A percentile compares a stretch with the other conserved stretches of the same genome.
These are phyloP conservation scores for Colletotrichum coccodes DNA, from an alignment of 2,329 filamentous ascomycete genomes.

Conservation along the genomic window DNA sequence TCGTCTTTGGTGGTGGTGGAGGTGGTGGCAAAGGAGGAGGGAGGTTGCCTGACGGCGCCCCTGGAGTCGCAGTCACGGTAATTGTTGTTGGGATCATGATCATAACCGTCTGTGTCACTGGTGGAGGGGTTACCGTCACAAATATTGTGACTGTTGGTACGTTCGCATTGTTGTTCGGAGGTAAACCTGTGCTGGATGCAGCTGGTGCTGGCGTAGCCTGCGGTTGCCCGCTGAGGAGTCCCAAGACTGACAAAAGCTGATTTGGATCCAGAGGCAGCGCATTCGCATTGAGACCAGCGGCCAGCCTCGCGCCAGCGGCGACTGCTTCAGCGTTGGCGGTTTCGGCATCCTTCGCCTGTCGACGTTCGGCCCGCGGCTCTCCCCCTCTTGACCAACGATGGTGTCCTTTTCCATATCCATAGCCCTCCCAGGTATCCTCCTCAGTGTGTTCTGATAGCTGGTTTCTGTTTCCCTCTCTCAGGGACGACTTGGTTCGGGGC, in stretches of 20 bases:
- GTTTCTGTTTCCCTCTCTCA: background rate
- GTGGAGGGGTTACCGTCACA: slow-evolving; percentile 12
- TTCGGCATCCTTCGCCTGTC: background rate
- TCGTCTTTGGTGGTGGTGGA: background rate
- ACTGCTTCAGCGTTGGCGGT: slow-evolving; percentile 3
- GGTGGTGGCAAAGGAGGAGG: background rate
- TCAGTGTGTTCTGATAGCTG: background rate
- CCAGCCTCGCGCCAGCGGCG: background rate
- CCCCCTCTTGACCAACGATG: background rate
- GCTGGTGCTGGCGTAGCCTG: background rate
- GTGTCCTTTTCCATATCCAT: background rate
- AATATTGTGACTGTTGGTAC: slow-evolving; percentile 28
- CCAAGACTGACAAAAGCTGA: slow-evolving; percentile 22
- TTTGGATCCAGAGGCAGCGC: slow-evolving; percentile 21
- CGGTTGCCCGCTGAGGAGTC: background rate
- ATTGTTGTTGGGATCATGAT: slow-evolving; percentile 22
- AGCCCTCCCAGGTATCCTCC: background rate
- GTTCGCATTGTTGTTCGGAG: slow-evolving; percentile 28
- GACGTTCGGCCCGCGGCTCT: background rate
- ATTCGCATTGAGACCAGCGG: background rate
- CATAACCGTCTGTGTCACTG: slow-evolving; percentile 20
- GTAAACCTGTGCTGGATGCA: background rate
- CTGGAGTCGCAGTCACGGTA: slow-evolving; percentile 21
- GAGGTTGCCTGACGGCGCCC: background rate
- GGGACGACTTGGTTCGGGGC: too few species aligned